Percentiles rank a stretch among this genome's conserved stretches.
Conservation (phyloP, 2,329 filamentous ascomycete genomes). For the Fusarium devonianum region DNA sequence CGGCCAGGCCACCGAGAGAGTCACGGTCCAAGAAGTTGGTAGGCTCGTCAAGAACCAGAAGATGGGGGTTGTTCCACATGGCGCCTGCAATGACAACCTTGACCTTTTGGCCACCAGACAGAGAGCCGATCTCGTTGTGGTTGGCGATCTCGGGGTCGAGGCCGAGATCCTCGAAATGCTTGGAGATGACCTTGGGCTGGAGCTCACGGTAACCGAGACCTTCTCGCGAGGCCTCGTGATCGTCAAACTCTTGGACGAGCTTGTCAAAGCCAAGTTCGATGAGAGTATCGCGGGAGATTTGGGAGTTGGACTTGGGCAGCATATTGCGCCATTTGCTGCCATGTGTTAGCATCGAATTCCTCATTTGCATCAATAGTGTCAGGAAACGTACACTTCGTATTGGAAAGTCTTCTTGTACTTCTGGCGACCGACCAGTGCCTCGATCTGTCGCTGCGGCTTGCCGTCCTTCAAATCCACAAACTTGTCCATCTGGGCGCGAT, state of each 20-base stretch:
- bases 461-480: slow-evolving; percentile 85
- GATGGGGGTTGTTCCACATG: slow-evolving; percentile 99
- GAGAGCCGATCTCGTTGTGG: slow-evolving; percentile 95
- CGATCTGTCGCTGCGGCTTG: slow-evolving; percentile 77
- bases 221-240: slow-evolving; percentile 98
- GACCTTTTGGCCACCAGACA: slow-evolving; percentile 97
- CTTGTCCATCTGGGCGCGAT: slow-evolving; percentile 91
- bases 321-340: slow-evolving; percentile 85
- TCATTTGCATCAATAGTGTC: background rate
- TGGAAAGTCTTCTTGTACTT: slow-evolving; percentile 99
- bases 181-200: slow-evolving; percentile 90
- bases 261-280: slow-evolving; percentile 87
- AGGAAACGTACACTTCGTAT: slow-evolving; percentile 81
- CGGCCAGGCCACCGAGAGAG: slow-evolving; percentile 94
- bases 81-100: slow-evolving; percentile 96
- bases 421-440: slow-evolving; percentile 91
- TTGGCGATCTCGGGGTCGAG: slow-evolving; percentile 98
- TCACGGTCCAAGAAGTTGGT: slow-evolving; percentile 99
- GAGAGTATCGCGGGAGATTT: slow-evolving; percentile 92
- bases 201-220: slow-evolving; percentile 95
- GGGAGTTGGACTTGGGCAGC: slow-evolving; percentile 91
- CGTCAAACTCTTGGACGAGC: slow-evolving; percentile 96
- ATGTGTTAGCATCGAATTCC: slow-evolving; percentile 39
- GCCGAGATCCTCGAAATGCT: slow-evolving; percentile 97
- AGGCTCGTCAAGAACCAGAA: slow-evolving; percentile 96